These are phyloP conservation scores for Thielaviopsis ethacetica DNA, from an alignment of 2,329 filamentous ascomycete species.

Conservation along the genomic window DNA sequence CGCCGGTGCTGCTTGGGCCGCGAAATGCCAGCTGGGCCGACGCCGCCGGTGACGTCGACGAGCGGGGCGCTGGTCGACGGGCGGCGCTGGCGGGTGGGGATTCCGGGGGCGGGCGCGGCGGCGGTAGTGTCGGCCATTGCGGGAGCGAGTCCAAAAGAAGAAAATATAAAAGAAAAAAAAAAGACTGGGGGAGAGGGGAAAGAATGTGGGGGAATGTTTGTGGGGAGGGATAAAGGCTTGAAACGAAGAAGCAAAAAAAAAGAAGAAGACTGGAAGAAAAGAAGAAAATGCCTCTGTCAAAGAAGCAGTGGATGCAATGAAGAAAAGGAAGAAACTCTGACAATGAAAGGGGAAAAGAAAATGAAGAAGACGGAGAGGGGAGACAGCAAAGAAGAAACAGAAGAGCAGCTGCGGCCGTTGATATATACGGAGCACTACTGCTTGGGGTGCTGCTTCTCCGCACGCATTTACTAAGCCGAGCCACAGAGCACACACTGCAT, in stretches of 20 bases:
- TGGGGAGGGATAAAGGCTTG: constrained; percentile 9
- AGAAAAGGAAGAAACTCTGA: too few relatives aligned
- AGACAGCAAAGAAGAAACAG: background rate
- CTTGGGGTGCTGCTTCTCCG: too few relatives aligned
- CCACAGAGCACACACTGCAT: too few relatives aligned
- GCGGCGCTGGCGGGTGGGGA: constrained; percentile 54
- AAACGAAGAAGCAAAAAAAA: background rate
- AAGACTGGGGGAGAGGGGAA: too few relatives aligned
- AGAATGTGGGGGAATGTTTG: too few relatives aligned
- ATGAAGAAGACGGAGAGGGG: background rate
- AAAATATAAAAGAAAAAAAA: too few relatives aligned
- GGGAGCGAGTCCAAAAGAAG: too few relatives aligned
- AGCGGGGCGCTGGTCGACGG: constrained; percentile 72
- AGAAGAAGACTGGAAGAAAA: background rate
- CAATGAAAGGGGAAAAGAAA: background rate
- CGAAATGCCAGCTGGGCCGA: constrained; percentile 69
- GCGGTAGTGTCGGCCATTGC: constrained; percentile 15
- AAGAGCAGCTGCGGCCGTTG: too few relatives aligned
- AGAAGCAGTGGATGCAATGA: background rate
- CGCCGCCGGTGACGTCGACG: constrained; percentile 68
- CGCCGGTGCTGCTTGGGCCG: constrained; percentile 83
- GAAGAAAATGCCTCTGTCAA: background rate
- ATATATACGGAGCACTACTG: too few relatives aligned
- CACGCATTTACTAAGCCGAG: too few relatives aligned
- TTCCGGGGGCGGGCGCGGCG: constrained; percentile 12